Percentiles rank a stretch among this genome's conserved stretches.
Conservation (phyloP, 495 filamentous ascomycete genomes). For the Immersiella caudata region DNA sequence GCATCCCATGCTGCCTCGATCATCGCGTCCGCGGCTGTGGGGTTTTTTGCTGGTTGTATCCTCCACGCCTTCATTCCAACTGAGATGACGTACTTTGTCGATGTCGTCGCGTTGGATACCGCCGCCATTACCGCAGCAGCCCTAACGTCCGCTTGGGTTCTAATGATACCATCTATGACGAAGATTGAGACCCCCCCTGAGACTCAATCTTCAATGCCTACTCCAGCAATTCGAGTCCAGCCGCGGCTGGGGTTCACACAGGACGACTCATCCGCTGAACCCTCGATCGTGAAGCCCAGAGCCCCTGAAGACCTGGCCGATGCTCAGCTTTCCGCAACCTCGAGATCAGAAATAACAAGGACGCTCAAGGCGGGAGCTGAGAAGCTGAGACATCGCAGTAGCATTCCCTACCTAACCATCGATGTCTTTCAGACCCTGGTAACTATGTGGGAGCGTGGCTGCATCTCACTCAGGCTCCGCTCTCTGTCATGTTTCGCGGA, state of each 20-base stretch:
- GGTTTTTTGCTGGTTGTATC: slow-evolving; percentile 29
- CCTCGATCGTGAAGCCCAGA: neutral
- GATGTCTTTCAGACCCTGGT: neutral
- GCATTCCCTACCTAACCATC: neutral
- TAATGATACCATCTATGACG: neutral
- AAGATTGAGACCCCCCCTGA: neutral
- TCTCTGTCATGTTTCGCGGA: neutral
- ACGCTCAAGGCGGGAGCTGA: neutral
- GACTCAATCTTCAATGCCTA: neutral
- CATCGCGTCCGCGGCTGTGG: slow-evolving; percentile 27
- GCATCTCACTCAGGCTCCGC: neutral
- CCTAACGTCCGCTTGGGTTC: slow-evolving; percentile 28
- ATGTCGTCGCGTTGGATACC: slow-evolving; percentile 26
- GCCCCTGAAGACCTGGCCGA: neutral
- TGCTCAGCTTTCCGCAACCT: neutral
- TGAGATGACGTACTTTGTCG: slow-evolving; percentile 16
- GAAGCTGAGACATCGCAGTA: neutral
- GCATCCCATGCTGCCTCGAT: slow-evolving; percentile 29
- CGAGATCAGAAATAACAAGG: neutral
- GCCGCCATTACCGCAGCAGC: slow-evolving; percentile 23
- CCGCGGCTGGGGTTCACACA: neutral
- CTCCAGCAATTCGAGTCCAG: neutral
- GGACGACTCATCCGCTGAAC: neutral
- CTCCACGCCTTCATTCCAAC: slow-evolving; percentile 19
- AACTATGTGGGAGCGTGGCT: neutral